Conservation (phyloP, 805 yeast genomes). For the Candida ipomoeae region DNA sequence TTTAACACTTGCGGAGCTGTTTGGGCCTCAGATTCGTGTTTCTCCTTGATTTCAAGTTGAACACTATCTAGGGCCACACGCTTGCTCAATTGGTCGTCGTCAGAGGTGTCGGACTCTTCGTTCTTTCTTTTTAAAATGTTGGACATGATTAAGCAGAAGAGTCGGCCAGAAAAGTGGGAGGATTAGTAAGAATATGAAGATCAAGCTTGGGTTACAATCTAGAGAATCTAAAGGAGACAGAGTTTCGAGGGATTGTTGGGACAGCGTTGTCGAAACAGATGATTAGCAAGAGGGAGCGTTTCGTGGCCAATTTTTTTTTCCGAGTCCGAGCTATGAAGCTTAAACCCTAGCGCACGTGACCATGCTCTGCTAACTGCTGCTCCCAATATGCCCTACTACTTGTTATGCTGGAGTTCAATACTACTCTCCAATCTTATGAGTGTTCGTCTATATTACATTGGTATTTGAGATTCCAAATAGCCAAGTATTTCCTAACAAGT, state of each 20-base stretch:
- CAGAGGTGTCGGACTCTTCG: conserved; percentile 47
- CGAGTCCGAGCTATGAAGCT: background rate
- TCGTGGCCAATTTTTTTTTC: background rate
- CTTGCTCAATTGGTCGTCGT: conserved; percentile 52
- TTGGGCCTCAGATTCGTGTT: conserved; percentile 37
- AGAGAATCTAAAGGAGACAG: conserved; percentile 3
- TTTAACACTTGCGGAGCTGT: conserved; percentile 37
- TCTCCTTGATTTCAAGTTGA: conserved; percentile 41
- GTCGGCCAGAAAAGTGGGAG: conserved; percentile 1
- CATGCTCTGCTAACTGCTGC: background rate
- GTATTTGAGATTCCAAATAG: too few relatives aligned
- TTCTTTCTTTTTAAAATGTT: conserved; percentile 61
- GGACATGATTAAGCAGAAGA: conserved; percentile 12
- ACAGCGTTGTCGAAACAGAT: background rate
- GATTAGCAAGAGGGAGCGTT: background rate
- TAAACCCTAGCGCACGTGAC: conserved; percentile 1
- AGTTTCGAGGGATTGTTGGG: conserved; percentile 3
- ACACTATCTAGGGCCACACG: conserved; percentile 70
- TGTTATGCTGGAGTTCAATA: background rate
- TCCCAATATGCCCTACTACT: background rate
- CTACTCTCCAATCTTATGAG: background rate
- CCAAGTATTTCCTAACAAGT: too few relatives aligned
- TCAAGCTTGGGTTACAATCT: conserved; percentile 2
- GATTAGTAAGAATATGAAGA: conserved; percentile 1
- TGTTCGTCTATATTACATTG: too few relatives aligned